Evolutionary conservation across 129 eudicot species (phyloP).

Genomic region (Daucus carota): DH1_v3.0 NC_030381.2:55476001-55476500

Average conservation of each 20-base stretch:
- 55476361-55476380: too few species aligned
- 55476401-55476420: background rate
- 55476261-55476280: background rate
- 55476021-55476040: too few species aligned
- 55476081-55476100: background rate
- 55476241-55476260: conserved; percentile 34
- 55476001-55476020: too few species aligned
- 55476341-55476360: too few species aligned
- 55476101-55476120: conserved; percentile 21
- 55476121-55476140: conserved; percentile 50
- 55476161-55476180: conserved; percentile 51
- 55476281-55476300: background rate
- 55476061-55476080: too few species aligned
- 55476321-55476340: too few species aligned
- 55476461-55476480: too few species aligned
- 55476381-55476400: background rate
- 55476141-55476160: conserved; percentile 42
- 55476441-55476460: too few species aligned
- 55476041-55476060: too few species aligned
- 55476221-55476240: conserved; percentile 44
- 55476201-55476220: conserved; percentile 48
- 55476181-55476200: conserved; percentile 67
- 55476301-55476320: background rate
- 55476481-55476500: too few species aligned
- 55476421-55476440: too few species aligned